Evolutionary conservation across 1,284 basidiomycete genomes (phyloP).

Genomic region (Puccinia polysora): DNA sequence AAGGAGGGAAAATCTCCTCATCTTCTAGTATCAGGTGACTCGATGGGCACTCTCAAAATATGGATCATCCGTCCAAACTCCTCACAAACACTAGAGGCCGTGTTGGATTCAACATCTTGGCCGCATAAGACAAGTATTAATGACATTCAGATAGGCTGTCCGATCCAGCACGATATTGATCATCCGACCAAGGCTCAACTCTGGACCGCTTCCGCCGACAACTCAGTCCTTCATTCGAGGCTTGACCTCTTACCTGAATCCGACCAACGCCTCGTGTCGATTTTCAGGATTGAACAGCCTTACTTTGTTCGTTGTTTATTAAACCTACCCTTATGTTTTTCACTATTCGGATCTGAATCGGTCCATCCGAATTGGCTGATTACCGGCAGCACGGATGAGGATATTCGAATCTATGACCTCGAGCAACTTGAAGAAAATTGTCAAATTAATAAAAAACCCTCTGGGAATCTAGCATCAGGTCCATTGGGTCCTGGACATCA

Average conservation of each 20-base stretch:
- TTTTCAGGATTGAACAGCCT: conserved; percentile 42
- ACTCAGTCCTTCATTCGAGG: conserved; percentile 63
- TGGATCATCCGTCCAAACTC: conserved; percentile 16
- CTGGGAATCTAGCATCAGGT: too few species aligned
- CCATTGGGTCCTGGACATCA: conserved; percentile 62
- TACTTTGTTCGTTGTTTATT: conserved; percentile 57
- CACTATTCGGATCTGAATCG: conserved; percentile 58
- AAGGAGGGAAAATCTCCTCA: neutral
- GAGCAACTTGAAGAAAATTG: conserved; percentile 44
- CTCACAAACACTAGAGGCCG: neutral
- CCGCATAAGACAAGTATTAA: conserved; percentile 45
- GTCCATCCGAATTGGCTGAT: conserved; percentile 64
- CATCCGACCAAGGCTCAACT: conserved; percentile 35
- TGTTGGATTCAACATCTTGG: conserved; percentile 73
- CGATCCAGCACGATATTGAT: conserved; percentile 1
- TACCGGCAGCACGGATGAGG: conserved; percentile 70
- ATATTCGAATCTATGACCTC: conserved; percentile 61
- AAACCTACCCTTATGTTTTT: conserved; percentile 68
- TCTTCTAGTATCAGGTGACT: conserved; percentile 35
- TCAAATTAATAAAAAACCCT: conserved; percentile 19
- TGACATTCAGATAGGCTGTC: conserved; percentile 24
- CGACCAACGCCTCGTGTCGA: conserved; percentile 47
- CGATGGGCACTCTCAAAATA: conserved; percentile 38
- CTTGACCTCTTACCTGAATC: conserved; percentile 54
- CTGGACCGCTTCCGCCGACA: conserved; percentile 72